Conservation (phyloP, 768 basidiomycete species). For the Jaapia argillacea region DNA sequence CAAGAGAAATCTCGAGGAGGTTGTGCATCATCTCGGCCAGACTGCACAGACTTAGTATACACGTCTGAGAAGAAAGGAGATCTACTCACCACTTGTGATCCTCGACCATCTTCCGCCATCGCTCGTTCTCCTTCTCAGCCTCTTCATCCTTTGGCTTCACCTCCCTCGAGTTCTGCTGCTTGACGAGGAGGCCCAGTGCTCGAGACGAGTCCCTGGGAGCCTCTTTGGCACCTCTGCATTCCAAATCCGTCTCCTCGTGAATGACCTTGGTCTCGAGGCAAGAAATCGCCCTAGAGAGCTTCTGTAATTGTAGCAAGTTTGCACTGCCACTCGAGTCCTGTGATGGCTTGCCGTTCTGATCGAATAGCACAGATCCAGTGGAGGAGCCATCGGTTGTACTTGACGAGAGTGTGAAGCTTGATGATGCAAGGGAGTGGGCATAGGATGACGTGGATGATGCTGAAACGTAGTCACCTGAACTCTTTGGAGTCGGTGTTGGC, state of each 20-base stretch:
- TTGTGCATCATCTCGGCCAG: conserved; percentile 87
- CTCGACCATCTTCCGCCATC: conserved; percentile 58
- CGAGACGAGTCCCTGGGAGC: background rate
- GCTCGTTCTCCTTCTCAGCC: conserved; percentile 38
- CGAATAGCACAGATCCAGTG: conserved; percentile 60
- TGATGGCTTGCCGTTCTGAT: conserved; percentile 43
- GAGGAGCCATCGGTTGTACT: conserved; percentile 68
- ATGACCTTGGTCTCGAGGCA: conserved; percentile 69
- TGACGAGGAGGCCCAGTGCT: conserved; percentile 14
- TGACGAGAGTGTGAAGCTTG: conserved; percentile 65
- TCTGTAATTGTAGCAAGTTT: conserved; percentile 65
- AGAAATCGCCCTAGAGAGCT: conserved; percentile 75
- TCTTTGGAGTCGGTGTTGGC: conserved; percentile 43
- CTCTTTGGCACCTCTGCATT: conserved; percentile 16
- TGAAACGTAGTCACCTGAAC: conserved; percentile 61
- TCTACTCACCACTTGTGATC: conserved; percentile 79
- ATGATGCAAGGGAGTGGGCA: conserved; percentile 56
- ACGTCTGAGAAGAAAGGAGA: conserved; percentile 4
- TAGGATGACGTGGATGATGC: conserved; percentile 71
- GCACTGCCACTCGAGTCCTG: conserved; percentile 27
- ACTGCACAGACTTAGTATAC: conserved; percentile 29
- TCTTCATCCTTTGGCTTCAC: conserved; percentile 36
- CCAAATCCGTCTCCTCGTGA: conserved; percentile 44
- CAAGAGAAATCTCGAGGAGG: conserved; percentile 75
- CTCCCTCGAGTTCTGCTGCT: conserved; percentile 19